Evolutionary conservation across 164 flowering plant genomes (phyloP).

Genomic region (Stephania cephalantha): DNA sequence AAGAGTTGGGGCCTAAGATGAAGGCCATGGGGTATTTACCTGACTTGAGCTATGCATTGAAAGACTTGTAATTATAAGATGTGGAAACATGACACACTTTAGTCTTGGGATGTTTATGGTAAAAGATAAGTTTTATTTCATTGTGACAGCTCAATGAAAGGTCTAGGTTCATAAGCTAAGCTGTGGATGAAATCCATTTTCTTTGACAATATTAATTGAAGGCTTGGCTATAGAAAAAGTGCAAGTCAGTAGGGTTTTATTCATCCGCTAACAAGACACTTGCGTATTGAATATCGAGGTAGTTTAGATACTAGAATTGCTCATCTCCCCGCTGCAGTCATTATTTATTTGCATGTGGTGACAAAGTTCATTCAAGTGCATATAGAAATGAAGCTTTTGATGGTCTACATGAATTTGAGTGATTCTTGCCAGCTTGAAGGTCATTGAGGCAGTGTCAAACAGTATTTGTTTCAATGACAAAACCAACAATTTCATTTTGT

Average conservation of each 20-base stretch:
- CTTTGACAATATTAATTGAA: not conserved
- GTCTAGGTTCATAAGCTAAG: not conserved
- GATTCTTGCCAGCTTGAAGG: not conserved
- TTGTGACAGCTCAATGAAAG: not conserved
- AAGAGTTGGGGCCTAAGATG: constrained; percentile 25
- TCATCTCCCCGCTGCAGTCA: not conserved
- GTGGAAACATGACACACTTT: not conserved
- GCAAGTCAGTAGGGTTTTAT: not conserved
- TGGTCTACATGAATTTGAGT: not conserved
- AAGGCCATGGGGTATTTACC: constrained; percentile 17
- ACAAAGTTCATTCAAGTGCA: not conserved
- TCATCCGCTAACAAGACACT: not conserved
- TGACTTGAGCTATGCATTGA: constrained; percentile 11
- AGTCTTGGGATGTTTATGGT: not conserved
- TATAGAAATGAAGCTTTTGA: not conserved
- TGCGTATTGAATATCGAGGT: not conserved
- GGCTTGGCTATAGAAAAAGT: not conserved
- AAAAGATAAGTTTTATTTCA: too few relatives aligned
- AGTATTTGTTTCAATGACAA: not conserved
- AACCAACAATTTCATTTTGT: not conserved
- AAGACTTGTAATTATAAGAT: constrained; percentile 15
- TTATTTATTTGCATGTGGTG: not conserved
- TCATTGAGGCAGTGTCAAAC: not conserved
- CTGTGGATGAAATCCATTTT: not conserved
- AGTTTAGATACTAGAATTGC: too few relatives aligned